A percentile compares a stretch with the other conserved stretches of the same genome.
Evolutionary conservation across 2,329 filamentous ascomycete genomes (phyloP).

Genomic region (Diaporthe aspalathi): DNA sequence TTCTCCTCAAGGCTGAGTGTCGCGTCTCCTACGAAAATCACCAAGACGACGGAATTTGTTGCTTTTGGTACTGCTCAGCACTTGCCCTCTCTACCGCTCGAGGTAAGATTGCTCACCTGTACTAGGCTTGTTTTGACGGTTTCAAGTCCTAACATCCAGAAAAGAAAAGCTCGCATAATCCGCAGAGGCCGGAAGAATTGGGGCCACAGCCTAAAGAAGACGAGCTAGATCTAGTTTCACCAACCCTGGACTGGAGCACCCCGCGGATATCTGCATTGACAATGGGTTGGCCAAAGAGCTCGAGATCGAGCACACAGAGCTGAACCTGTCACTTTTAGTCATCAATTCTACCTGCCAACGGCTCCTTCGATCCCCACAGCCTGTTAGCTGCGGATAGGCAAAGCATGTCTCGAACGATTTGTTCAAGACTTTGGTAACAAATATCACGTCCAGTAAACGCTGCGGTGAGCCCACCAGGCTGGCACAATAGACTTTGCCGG

Average conservation of each 20-base stretch:
- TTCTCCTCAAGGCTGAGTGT: neutral
- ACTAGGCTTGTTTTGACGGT: too few relatives aligned
- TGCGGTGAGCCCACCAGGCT: neutral
- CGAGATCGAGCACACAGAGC: neutral
- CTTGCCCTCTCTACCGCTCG: neutral
- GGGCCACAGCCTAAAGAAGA: neutral
- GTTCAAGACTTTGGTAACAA: too few relatives aligned
- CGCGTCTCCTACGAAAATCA: neutral
- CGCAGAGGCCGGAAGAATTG: neutral
- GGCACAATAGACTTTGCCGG: neutral
- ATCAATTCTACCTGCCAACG: neutral
- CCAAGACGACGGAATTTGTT: constrained; percentile 15
- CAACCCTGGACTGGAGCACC: neutral
- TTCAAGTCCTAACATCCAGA: neutral
- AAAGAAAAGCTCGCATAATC: neutral
- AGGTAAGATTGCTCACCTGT: neutral
- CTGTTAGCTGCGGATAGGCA: too few relatives aligned
- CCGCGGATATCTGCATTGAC: neutral
- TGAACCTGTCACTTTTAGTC: neutral
- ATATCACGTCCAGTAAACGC: too few relatives aligned
- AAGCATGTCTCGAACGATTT: too few relatives aligned
- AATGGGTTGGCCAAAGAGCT: constrained; percentile 7
- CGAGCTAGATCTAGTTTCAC: neutral
- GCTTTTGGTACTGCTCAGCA: neutral
- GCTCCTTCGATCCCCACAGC: too few relatives aligned